Conservation (phyloP, 306 rosid genomes). For the Potentilla sterilis region DNA sequence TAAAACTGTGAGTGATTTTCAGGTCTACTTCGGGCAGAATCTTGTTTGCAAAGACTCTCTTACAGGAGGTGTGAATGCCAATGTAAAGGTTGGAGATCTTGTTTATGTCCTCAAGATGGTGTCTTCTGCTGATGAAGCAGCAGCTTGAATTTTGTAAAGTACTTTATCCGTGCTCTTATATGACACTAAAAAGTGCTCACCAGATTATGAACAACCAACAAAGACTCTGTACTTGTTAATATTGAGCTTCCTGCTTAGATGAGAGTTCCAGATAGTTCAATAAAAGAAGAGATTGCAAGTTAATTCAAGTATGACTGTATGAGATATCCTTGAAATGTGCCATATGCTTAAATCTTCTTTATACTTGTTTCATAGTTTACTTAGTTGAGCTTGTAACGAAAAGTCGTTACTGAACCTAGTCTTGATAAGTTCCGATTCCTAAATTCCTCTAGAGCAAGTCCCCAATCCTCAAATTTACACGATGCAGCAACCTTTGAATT, state of each 20-base stretch:
- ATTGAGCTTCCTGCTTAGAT: background rate
- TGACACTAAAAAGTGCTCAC: background rate
- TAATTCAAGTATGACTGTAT: background rate
- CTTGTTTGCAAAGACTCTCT: conserved; percentile 55
- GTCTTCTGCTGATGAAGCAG: conserved; percentile 59
- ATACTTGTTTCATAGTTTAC: background rate
- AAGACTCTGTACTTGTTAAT: background rate
- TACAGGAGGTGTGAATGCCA: conserved; percentile 41
- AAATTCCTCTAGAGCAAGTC: conserved; percentile 34
- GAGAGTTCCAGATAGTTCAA: background rate
- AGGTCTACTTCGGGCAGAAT: conserved; percentile 87
- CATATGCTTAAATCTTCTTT: background rate
- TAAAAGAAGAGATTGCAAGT: background rate
- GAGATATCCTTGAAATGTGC: background rate
- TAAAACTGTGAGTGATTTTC: conserved; percentile 24
- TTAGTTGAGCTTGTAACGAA: background rate
- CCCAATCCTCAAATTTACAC: conserved; percentile 57
- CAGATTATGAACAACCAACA: background rate
- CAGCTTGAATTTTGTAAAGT: conserved; percentile 43
- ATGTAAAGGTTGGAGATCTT: conserved; percentile 58
- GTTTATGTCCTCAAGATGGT: conserved; percentile 51
- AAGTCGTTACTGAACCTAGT: background rate
- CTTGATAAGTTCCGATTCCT: conserved; percentile 1
- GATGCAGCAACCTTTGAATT: conserved; percentile 44
- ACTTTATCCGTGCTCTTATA: background rate